Evolutionary conservation across 2,329 filamentous ascomycete species (phyloP), one percentile per base, ranked within the genome.

Genomic region (Beauveria varroae): DNA sequence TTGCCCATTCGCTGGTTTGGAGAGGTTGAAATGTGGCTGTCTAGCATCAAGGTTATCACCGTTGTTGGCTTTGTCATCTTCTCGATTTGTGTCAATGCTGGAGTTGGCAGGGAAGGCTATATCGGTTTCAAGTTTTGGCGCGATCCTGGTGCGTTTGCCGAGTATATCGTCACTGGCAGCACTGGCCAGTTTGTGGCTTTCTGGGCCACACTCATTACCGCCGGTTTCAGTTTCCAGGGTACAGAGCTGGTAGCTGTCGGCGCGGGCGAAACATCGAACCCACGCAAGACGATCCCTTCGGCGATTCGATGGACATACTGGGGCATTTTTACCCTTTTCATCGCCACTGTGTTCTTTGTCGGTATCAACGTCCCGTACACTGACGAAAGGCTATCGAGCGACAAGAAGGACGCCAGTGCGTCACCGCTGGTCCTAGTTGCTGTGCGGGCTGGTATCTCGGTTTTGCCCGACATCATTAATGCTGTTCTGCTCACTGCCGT

Each of bases 21-120:
- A 44, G 88, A 93, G 69, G 78, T 90, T 30, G 90, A 93, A 71
- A 90, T 92, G 74, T 91, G 86, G 82, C 86, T 93, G 67, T 86
- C 88, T 6, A 84, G 80, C 62, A 85, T 93, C 78, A 93, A 93
- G 73, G 87, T 93, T 61, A 67, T 91, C 55, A 90, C 88, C 30
- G 84, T 92, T 44, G 59, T 90, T 49, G 88, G 88, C 47, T 90
- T 92, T 76, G 81, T 90, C 76, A 86, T 93, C 69, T 90, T 92
- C 67, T 85, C 81, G 65, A 88, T 91, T 67, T 89, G 86, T 72
- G 81, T 92, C 74, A 86, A 90, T 69, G 87, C 87, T 3, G 89
- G 89, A 51, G 88, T 80, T 6, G 86, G 88, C 22, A 68, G 84
- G 18, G 78, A 90, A 64, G 86, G 86, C n/a, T 87, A 88, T 68